These are phyloP conservation scores for Ceratocystis colombiana DNA, from an alignment of 2,329 filamentous ascomycete species.

Conservation along the genomic window DNA sequence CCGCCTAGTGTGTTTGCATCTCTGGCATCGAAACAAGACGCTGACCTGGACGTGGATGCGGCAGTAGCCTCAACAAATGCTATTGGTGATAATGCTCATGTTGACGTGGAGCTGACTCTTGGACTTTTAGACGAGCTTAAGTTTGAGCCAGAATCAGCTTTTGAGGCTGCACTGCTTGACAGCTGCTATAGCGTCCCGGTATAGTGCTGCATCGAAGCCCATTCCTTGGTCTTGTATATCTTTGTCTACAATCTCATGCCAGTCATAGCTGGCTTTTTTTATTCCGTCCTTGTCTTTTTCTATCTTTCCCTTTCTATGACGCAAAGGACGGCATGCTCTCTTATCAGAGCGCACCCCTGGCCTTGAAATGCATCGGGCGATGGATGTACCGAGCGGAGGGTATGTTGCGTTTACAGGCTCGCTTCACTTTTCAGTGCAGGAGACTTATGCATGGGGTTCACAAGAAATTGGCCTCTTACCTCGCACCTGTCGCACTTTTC, in stretches of 20 bases:
- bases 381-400: too few species aligned
- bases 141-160: slow-evolving; percentile 11
- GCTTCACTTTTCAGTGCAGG: too few species aligned
- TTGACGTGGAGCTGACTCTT: background rate
- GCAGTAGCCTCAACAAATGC: background rate
- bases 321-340: slow-evolving; percentile 14
- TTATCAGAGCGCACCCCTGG: background rate
- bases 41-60: too few species aligned
- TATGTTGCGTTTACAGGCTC: too few species aligned
- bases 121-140: slow-evolving; percentile 6
- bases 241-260: background rate
- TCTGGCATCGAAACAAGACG: slow-evolving; percentile 10
- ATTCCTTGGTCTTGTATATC: background rate
- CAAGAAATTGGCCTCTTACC: too few species aligned
- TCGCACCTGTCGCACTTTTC: background rate
- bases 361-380: background rate
- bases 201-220: background rate
- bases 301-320: slow-evolving; percentile 3
- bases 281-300: background rate
- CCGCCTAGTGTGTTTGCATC: slow-evolving; percentile 12
- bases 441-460: too few species aligned
- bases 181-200: background rate
- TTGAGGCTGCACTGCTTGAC: background rate
- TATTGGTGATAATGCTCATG: background rate
- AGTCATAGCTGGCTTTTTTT: background rate